Evolutionary conservation across 305 asterid species (phyloP).

Genomic region (Fraxinus nigra): DNA sequence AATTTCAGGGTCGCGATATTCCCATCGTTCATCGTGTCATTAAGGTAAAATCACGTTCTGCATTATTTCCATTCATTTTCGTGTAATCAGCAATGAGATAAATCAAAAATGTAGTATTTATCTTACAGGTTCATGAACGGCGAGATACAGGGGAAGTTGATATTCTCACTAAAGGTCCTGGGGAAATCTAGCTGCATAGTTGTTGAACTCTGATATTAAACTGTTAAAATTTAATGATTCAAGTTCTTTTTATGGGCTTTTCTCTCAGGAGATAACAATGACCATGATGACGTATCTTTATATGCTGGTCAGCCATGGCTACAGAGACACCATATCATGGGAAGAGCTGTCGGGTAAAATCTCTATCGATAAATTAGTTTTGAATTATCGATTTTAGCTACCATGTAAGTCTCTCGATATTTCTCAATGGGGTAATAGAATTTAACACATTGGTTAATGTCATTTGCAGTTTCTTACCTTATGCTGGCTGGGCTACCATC

Average conservation of each 20-base stretch:
- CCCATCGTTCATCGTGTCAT: constrained; percentile 79
- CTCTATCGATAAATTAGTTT: not conserved
- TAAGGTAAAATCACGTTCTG: constrained; percentile 36
- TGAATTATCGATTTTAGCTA: not conserved
- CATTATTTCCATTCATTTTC: not conserved
- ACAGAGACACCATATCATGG: constrained; percentile 56
- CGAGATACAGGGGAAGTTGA: constrained; percentile 52
- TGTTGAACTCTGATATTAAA: no score
- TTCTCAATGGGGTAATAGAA: not conserved
- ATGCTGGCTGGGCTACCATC: constrained; percentile 56
- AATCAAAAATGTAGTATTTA: not conserved
- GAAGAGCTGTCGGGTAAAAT: constrained; percentile 70
- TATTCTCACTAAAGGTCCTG: constrained; percentile 71
- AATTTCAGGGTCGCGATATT: constrained; percentile 45
- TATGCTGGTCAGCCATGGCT: constrained; percentile 72
- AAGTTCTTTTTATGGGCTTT: not conserved
- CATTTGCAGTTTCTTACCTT: constrained; percentile 54
- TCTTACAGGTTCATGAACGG: constrained; percentile 57
- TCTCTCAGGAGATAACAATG: constrained; percentile 56
- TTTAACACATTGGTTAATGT: not conserved
- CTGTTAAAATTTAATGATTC: no score
- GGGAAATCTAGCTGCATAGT: not conserved
- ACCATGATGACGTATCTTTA: constrained; percentile 42
- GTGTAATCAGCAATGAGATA: not conserved
- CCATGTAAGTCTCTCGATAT: not conserved